These are phyloP conservation scores for Hypoxylon sp. DNA, from an alignment of 2,329 filamentous ascomycete genomes.

Conservation along the genomic window DNA sequence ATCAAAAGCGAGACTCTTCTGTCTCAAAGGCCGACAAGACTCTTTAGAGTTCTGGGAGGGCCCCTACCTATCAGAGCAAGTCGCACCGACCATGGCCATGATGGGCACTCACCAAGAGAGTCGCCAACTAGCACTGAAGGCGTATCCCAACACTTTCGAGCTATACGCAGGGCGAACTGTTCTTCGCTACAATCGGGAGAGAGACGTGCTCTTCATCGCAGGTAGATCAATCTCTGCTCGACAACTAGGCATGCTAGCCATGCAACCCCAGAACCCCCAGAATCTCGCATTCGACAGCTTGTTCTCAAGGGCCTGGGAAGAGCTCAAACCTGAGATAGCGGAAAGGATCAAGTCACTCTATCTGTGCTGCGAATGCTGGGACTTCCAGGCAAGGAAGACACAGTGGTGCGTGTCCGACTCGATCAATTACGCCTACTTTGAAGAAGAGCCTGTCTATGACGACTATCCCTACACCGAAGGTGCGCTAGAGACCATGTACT, in stretches of 20 bases:
- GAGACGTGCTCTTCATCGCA: constrained; percentile 42
- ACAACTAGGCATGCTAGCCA: not conserved
- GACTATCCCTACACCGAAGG: constrained; percentile 32
- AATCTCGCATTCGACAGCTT: constrained; percentile 1
- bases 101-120: constrained; percentile 46
- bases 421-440: constrained; percentile 33
- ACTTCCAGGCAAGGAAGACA: constrained; percentile 3
- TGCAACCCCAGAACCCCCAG: not conserved
- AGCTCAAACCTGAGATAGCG: constrained; percentile 31
- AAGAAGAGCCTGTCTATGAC: constrained; percentile 22
- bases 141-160: constrained; percentile 45
- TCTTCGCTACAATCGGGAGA: constrained; percentile 44
- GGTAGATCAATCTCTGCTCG: not conserved
- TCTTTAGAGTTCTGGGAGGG: constrained; percentile 30
- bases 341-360: too few relatives aligned
- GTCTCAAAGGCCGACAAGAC: constrained; percentile 13
- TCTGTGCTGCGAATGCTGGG: constrained; percentile 2
- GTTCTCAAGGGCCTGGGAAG: too few relatives aligned
- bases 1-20: constrained; percentile 41
- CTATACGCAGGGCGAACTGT: constrained; percentile 22
- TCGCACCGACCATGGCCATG: constrained; percentile 43
- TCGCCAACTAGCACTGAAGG: constrained; percentile 43
- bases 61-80: constrained; percentile 42
- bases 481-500: constrained; percentile 38
- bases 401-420: constrained; percentile 41